phyloP scores from a whole-genome alignment of 2,329 filamentous ascomycete genomes.

The Proliferodiscus dingleyae region DNA sequence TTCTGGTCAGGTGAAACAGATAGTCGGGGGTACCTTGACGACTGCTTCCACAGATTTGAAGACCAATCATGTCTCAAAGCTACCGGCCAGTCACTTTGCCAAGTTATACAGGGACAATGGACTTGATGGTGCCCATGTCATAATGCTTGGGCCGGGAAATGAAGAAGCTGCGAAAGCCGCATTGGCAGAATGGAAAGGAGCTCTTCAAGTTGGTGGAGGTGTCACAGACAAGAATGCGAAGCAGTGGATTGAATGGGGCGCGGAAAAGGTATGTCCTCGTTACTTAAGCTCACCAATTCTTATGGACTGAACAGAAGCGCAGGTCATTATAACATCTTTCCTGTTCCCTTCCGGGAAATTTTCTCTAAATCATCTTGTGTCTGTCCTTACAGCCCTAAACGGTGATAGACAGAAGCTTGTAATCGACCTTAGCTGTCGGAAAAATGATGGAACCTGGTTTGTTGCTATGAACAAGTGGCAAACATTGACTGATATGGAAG shows the following conservation, averaged over 20 bases:
- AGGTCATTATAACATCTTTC: slow-evolving; percentile 97
- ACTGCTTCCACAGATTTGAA: slow-evolving; percentile 61
- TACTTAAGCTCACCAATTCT: slow-evolving; percentile 1
- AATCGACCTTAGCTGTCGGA: slow-evolving; percentile 88
- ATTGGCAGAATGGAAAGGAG: slow-evolving; percentile 69
- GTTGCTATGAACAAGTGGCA: slow-evolving; percentile 99
- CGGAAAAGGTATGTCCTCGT: slow-evolving; percentile 66
- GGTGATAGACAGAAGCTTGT: slow-evolving; percentile 78
- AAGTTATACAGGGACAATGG: slow-evolving; percentile 70
- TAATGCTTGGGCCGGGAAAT: slow-evolving; percentile 92
- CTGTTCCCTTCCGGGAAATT: slow-evolving; percentile 84
- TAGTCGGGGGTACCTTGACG: slow-evolving; percentile 89
- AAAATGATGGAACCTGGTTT: slow-evolving; percentile 71
- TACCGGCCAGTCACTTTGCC: slow-evolving; percentile 78
- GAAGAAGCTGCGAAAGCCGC: slow-evolving; percentile 74
- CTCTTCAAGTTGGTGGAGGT: slow-evolving; percentile 88
- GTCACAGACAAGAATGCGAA: slow-evolving; percentile 80
- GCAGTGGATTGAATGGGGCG: slow-evolving; percentile 82
- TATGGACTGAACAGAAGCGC: slow-evolving; percentile 30
- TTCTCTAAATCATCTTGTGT: slow-evolving; percentile 68
- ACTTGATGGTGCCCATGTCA: slow-evolving; percentile 81
- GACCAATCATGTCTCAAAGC: slow-evolving; percentile 87
- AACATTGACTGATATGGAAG: slow-evolving; percentile 92
- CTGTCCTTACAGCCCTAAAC: slow-evolving; percentile 66
- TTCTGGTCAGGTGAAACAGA: slow-evolving; percentile 96